These are phyloP conservation scores for Mercurialis annua DNA, from an alignment of 345 rosid genomes.

Conservation along the genomic window DNA sequence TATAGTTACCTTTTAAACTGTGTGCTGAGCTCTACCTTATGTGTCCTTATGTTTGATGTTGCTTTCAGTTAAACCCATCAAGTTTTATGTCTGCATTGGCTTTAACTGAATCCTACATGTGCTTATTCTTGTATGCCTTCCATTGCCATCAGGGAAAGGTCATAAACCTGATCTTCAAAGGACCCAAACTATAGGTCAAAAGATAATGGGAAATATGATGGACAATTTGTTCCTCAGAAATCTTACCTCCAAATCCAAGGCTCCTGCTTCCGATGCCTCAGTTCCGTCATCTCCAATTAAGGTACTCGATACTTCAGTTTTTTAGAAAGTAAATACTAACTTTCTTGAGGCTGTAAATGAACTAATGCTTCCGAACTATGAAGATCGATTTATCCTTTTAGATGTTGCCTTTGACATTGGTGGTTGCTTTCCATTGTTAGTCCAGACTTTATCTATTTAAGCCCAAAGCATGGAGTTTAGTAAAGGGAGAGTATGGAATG, in stretches of 20 bases:
- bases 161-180: slow-evolving; percentile 67
- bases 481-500: neutral
- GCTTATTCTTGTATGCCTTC: slow-evolving; percentile 49
- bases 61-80: neutral
- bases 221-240: slow-evolving; percentile 79
- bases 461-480: neutral
- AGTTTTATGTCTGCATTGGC: neutral
- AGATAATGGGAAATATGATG: slow-evolving; percentile 78
- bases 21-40: neutral
- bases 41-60: neutral
- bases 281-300: slow-evolving; percentile 71
- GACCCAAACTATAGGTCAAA: slow-evolving; percentile 81
- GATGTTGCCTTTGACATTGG: neutral
- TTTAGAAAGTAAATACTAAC: neutral
- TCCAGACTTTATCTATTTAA: neutral
- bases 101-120: neutral
- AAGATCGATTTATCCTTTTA: neutral
- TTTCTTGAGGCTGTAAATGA: neutral
- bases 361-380: slow-evolving; percentile 7
- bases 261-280: slow-evolving; percentile 49
- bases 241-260: slow-evolving; percentile 74
- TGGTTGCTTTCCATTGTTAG: neutral
- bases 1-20: neutral
- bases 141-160: slow-evolving; percentile 76
- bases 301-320: slow-evolving; percentile 34